Percentiles rank a stretch among this genome's conserved stretches.
phyloP scores from a whole-genome alignment of 371 early-diverging fungal genomes.

The Mortierella sp. region DNA sequence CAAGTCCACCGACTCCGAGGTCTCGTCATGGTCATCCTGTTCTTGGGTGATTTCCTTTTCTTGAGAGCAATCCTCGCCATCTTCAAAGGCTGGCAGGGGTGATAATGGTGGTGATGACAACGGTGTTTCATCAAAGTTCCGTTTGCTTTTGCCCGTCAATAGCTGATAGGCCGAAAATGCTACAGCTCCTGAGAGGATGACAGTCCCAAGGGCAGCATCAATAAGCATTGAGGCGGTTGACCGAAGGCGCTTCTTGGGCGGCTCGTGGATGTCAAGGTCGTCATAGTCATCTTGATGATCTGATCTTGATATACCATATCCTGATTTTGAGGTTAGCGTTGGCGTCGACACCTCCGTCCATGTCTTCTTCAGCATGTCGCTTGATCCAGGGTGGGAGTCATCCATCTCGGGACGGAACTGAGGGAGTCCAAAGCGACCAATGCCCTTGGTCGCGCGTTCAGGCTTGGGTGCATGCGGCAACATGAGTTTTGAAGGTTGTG shows the following conservation, averaged over 20 bases:
- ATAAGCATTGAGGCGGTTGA: slow-evolving; percentile 42
- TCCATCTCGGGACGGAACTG: slow-evolving; percentile 34
- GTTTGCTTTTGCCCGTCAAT: slow-evolving; percentile 33
- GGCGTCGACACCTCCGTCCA: background rate
- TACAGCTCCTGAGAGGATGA: slow-evolving; percentile 52
- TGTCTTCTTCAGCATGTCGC: background rate
- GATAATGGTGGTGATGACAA: background rate
- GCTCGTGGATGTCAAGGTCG: slow-evolving; percentile 22
- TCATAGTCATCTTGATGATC: slow-evolving; percentile 21
- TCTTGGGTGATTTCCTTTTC: slow-evolving; percentile 4
- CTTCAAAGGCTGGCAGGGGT: background rate
- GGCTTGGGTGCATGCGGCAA: slow-evolving; percentile 19
- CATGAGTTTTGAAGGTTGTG: background rate
- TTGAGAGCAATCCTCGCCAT: slow-evolving; percentile 1
- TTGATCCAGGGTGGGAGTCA: slow-evolving; percentile 14
- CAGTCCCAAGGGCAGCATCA: slow-evolving; percentile 46
- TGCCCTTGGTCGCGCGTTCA: slow-evolving; percentile 36
- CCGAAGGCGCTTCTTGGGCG: slow-evolving; percentile 39
- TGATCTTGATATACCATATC: slow-evolving; percentile 24
- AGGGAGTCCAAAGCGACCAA: slow-evolving; percentile 29
- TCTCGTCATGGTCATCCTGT: slow-evolving; percentile 27
- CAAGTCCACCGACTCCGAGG: slow-evolving; percentile 27
- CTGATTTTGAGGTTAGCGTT: slow-evolving; percentile 21
- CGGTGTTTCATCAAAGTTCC: slow-evolving; percentile 14
- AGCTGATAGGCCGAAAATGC: slow-evolving; percentile 51